phyloP scores from a whole-genome alignment of 2,329 filamentous ascomycete species.

The Cadophora gregata region DNA sequence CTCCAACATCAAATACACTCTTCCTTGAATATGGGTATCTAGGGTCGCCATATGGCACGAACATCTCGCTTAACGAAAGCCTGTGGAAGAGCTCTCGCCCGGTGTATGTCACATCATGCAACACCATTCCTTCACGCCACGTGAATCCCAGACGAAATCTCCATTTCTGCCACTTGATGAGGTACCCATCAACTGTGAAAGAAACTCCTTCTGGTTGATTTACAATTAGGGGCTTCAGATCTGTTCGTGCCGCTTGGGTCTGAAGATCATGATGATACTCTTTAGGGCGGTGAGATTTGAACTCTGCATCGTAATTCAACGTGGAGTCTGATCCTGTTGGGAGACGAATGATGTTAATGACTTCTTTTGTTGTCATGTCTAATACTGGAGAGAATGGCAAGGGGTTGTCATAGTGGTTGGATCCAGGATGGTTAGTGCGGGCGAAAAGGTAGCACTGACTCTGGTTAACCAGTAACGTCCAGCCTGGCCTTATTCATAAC shows the following conservation, averaged over 20 bases:
- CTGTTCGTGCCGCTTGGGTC: slow-evolving; percentile 46
- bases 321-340: slow-evolving; percentile 34
- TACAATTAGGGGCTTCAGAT: slow-evolving; percentile 66
- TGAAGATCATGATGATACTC: slow-evolving; percentile 40
- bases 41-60: slow-evolving; percentile 67
- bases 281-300: slow-evolving; percentile 28
- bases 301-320: slow-evolving; percentile 31
- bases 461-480: neutral
- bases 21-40: slow-evolving; percentile 68
- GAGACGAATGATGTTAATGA: slow-evolving; percentile 35
- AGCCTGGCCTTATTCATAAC: neutral
- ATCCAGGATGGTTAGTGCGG: slow-evolving; percentile 33
- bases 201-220: slow-evolving; percentile 67
- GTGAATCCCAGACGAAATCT: slow-evolving; percentile 68
- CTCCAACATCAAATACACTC: slow-evolving; percentile 73
- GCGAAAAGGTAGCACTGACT: slow-evolving; percentile 38
- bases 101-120: slow-evolving; percentile 67
- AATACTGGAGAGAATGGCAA: slow-evolving; percentile 39
- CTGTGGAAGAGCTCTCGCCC: slow-evolving; percentile 64
- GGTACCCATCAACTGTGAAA: slow-evolving; percentile 54
- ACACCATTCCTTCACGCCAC: slow-evolving; percentile 62
- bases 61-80: slow-evolving; percentile 65
- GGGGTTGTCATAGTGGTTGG: slow-evolving; percentile 39
- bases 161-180: slow-evolving; percentile 62
- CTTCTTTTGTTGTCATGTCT: slow-evolving; percentile 33